These are phyloP conservation scores for Plasmodium cynomolgi DNA, from an alignment of 169 alveolate species.

Conservation along the genomic window DNA sequence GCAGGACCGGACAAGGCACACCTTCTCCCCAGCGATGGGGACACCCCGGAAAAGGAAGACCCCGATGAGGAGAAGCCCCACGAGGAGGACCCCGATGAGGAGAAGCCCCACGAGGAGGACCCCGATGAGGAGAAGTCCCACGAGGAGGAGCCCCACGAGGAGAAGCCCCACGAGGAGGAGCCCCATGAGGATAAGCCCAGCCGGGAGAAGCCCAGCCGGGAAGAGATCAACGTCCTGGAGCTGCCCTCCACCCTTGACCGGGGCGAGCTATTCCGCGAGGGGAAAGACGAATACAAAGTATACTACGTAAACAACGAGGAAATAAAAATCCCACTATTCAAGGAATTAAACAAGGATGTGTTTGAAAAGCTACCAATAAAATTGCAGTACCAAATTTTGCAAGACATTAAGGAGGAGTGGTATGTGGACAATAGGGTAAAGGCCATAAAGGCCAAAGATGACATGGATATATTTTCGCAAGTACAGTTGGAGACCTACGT, in stretches of 20 bases:
- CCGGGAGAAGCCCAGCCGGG: too few species aligned
- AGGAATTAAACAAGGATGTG: conserved; percentile 82
- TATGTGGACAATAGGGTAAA: conserved; percentile 83
- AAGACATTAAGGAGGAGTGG: conserved; percentile 87
- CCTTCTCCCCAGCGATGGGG: not conserved
- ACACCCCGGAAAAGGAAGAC: not conserved
- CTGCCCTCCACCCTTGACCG: conserved; percentile 1
- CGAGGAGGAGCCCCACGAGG: not conserved
- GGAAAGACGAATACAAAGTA: conserved; percentile 72
- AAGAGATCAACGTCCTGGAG: conserved; percentile 57
- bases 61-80: not conserved
- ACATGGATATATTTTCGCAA: conserved; percentile 86
- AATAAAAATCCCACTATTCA: conserved; percentile 66
- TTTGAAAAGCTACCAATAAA: conserved; percentile 84
- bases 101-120: not conserved
- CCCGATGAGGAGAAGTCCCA: not conserved
- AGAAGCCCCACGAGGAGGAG: not conserved
- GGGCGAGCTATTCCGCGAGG: conserved; percentile 22
- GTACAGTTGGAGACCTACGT: conserved; percentile 88
- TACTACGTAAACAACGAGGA: conserved; percentile 71
- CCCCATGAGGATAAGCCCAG: not conserved
- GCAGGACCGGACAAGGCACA: not conserved
- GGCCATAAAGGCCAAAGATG: conserved; percentile 82
- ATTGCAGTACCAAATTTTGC: conserved; percentile 84
- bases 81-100: not conserved